phyloP scores from a whole-genome alignment of 495 filamentous ascomycete genomes.

The Lasiosphaeria ovina region DNA sequence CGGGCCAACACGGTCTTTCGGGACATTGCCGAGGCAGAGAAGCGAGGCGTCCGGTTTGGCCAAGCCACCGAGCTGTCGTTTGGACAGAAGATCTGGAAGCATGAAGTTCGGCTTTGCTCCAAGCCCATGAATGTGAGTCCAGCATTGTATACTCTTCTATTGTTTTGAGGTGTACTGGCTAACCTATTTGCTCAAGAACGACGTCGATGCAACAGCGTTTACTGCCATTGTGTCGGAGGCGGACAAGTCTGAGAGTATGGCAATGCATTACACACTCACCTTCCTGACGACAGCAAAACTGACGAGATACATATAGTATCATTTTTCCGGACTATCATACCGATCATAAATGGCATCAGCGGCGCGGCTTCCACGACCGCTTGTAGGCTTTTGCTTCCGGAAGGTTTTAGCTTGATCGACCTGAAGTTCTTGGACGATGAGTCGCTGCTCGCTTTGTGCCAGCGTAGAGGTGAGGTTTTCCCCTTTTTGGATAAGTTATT shows the following conservation, averaged over 20 bases:
- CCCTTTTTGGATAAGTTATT: neutral
- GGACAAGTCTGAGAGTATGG: slow-evolving; percentile 27
- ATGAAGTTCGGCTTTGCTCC: slow-evolving; percentile 37
- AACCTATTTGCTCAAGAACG: slow-evolving; percentile 10
- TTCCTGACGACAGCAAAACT: slow-evolving; percentile 2
- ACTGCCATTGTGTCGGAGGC: slow-evolving; percentile 34
- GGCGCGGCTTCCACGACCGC: slow-evolving; percentile 26
- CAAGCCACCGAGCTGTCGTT: slow-evolving; percentile 37
- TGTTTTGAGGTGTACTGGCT: neutral
- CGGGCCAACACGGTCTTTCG: slow-evolving; percentile 44
- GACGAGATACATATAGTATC: slow-evolving; percentile 42
- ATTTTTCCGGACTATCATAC: slow-evolving; percentile 41
- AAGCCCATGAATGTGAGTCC: slow-evolving; percentile 17
- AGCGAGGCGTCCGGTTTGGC: slow-evolving; percentile 54
- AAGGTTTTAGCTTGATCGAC: slow-evolving; percentile 42
- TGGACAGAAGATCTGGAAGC: slow-evolving; percentile 36
- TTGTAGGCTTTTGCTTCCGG: slow-evolving; percentile 38
- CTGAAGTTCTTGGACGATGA: slow-evolving; percentile 48
- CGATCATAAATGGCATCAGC: slow-evolving; percentile 45
- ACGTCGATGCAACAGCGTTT: slow-evolving; percentile 28
- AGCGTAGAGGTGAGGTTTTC: slow-evolving; percentile 30
- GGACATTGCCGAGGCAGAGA: slow-evolving; percentile 55
- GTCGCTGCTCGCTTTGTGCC: slow-evolving; percentile 45
- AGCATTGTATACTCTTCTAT: slow-evolving; percentile 21
- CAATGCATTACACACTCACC: neutral